A percentile compares a stretch with the other conserved stretches of the same genome.
Conservation (phyloP, 495 filamentous ascomycete genomes). For the Neurospora intermedia region DNA sequence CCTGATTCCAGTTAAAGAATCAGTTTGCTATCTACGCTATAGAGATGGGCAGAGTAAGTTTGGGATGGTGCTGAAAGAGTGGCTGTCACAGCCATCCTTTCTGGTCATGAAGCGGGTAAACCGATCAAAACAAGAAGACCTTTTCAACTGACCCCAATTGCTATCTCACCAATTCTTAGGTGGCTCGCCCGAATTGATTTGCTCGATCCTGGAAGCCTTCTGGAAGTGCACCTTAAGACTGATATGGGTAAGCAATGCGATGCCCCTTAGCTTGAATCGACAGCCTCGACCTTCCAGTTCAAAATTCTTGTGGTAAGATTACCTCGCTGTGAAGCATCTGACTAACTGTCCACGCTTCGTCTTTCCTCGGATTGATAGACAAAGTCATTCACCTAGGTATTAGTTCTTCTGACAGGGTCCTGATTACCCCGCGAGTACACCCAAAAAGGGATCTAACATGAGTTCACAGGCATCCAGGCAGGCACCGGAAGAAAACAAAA, state of each 20-base stretch:
- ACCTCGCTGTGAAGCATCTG: neutral
- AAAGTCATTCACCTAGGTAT: neutral
- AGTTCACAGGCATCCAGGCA: neutral
- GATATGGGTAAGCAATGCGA: neutral
- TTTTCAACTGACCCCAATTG: neutral
- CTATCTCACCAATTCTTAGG: neutral
- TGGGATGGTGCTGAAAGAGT: neutral
- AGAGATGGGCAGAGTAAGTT: too few species aligned
- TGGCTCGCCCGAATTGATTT: neutral
- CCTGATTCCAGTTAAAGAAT: neutral
- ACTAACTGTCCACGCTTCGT: neutral
- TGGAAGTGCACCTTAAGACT: neutral
- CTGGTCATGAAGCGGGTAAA: neutral
- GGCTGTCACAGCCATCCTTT: neutral
- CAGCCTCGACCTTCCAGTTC: neutral
- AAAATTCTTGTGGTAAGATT: neutral
- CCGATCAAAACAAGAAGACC: neutral
- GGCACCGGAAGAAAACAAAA: neutral
- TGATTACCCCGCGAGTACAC: neutral
- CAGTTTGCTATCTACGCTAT: too few species aligned
- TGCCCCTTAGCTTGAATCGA: neutral
- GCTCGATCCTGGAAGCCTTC: neutral
- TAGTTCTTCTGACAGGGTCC: neutral
- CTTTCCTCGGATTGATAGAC: neutral
- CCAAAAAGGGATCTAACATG: neutral